Conservation (phyloP, 805 yeast species). For the Clavispora santaluciae region DNA sequence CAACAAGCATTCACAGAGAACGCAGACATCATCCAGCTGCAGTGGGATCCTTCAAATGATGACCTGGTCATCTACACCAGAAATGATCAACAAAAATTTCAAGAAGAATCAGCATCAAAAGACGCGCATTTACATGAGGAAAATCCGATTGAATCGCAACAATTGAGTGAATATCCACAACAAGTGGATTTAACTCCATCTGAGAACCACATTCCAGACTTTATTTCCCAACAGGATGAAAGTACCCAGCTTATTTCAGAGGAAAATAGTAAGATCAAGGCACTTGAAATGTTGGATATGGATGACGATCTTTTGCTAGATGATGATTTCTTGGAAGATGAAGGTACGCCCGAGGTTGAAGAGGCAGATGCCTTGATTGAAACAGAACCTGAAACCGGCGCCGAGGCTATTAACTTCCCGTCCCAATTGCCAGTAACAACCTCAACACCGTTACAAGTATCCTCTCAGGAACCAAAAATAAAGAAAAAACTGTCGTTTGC, state of each 20-base stretch:
- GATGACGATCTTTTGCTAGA: slow-evolving; percentile 29
- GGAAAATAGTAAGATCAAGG: slow-evolving; percentile 7
- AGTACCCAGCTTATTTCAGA: not conserved
- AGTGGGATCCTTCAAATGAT: not conserved
- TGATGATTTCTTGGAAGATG: slow-evolving; percentile 37
- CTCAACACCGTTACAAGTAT: not conserved
- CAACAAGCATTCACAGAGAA: not conserved
- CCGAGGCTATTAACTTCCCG: not conserved
- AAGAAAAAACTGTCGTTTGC: slow-evolving; percentile 1
- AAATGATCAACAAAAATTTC: slow-evolving; percentile 2
- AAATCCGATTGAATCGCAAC: not conserved
- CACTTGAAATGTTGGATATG: slow-evolving; percentile 17
- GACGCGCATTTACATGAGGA: not conserved
- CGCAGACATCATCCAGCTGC: not conserved
- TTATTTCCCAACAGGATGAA: not conserved
- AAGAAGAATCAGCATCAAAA: slow-evolving; percentile 1
- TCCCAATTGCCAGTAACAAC: not conserved
- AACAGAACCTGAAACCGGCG: not conserved
- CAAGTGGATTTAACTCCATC: not conserved
- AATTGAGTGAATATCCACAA: not conserved
- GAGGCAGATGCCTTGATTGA: not conserved
- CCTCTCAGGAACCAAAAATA: slow-evolving; percentile 3
- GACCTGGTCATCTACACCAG: slow-evolving; percentile 1
- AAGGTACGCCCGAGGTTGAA: not conserved
- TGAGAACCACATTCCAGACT: too few relatives aligned